Conservation (phyloP, 1,284 basidiomycete genomes). For the Pisolithus thermaeus region DNA sequence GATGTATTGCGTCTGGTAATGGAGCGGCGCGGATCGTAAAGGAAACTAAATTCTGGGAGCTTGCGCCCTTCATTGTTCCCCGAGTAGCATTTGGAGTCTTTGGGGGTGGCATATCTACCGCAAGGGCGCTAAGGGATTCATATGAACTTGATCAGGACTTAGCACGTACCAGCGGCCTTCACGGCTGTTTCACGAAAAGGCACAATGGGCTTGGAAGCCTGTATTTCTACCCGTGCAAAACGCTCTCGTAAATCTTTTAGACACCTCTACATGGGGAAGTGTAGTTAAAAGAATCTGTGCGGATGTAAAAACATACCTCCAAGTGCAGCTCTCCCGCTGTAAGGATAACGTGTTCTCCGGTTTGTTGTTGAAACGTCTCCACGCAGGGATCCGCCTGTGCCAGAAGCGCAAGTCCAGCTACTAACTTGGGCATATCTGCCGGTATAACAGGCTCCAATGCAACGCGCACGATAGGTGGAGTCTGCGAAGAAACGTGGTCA, state of each 20-base stretch:
- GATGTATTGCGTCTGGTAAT: conserved; percentile 60
- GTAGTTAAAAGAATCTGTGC: not conserved
- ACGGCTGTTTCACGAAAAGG: conserved; percentile 97
- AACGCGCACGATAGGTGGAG: conserved; percentile 90
- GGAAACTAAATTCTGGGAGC: conserved; percentile 69
- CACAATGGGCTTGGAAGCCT: conserved; percentile 93
- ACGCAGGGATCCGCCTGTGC: conserved; percentile 97
- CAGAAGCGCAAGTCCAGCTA: conserved; percentile 84
- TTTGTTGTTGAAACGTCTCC: conserved; percentile 94
- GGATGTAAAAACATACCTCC: conserved; percentile 51
- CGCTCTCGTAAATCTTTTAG: conserved; percentile 92
- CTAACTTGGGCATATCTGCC: conserved; percentile 90
- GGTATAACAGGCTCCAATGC: conserved; percentile 88
- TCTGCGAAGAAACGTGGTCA: conserved; percentile 35
- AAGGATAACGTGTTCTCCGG: conserved; percentile 96
- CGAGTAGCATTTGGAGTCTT: conserved; percentile 71
- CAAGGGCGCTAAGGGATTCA: conserved; percentile 11
- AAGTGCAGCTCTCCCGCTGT: conserved; percentile 96
- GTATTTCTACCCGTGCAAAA: conserved; percentile 91
- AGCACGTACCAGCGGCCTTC: conserved; percentile 57
- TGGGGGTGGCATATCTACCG: conserved; percentile 79
- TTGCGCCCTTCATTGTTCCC: conserved; percentile 73
- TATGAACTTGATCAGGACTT: not conserved
- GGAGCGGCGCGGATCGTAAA: conserved; percentile 84
- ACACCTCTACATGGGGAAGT: conserved; percentile 61